Base-by-base conservation (phyloP, 1,284 basidiomycete genomes). In the Naganishia sp. region DNA sequence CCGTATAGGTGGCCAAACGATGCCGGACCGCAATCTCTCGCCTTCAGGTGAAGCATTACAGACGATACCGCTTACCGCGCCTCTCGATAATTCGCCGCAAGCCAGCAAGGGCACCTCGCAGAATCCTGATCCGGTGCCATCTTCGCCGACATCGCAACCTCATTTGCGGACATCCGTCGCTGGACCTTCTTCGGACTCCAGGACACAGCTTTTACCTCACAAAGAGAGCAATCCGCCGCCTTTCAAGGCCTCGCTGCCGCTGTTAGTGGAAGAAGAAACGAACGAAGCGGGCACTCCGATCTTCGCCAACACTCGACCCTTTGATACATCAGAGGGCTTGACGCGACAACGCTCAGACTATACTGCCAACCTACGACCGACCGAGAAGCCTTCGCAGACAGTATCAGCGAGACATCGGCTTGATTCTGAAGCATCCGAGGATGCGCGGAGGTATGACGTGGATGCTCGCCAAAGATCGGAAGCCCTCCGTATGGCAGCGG, bases 381-480 rank as follows among this genome's bases (percentile, higher is more conserved):
- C 50, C 6, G 18, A 41, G 6, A 46, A 39, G 35, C 35, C 35
- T 25, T 51, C 9, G n/a, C 35, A 10, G 9, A 41, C 45, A 25
- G 31, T 23, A 61, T n/a, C 23, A 17, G 18, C 58, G 6, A 21
- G 58, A 35, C 1, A 47, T 4, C 47, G 47, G 2, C 3, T 42
- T 9, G 32, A 50, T 18, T 61, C 58, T 3, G 58, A 61, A 11
- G 23, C 49, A 11, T 51, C 47, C 3, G 58, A 51, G 23, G 58
- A 61, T 11, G 17, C 41, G 49, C 28, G n/a, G 69, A 73, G 17
- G 71, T 75, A 35, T 68, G 74, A 18, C 69, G 73, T 23, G 60
- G 72, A 1, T 71, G 74, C 6, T 54, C 74, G 11, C 71, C 72
- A 11, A 47, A 57, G 1, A 66, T 69, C 7, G 68, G 71, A 39